A percentile compares a stretch with the other conserved stretches of the same genome.
These are phyloP conservation scores for Barnettozyma hawaiiensis DNA, from an alignment of 1,139 yeast genomes.

Conservation along the genomic window DNA sequence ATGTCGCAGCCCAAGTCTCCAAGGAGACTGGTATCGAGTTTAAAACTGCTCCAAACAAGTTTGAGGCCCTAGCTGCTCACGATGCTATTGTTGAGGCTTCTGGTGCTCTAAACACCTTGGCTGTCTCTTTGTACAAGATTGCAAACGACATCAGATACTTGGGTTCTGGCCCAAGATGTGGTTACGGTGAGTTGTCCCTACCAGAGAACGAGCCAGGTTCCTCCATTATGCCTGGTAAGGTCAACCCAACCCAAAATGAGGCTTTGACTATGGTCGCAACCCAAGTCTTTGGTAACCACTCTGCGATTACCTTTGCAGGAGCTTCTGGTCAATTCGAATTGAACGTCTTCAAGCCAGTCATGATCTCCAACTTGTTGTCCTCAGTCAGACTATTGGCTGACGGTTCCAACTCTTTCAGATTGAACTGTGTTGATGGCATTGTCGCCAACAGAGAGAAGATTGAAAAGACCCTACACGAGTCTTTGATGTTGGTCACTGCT, in stretches of 20 bases:
- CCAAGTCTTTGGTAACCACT: conserved; percentile 95
- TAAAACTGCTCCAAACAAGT: conserved; percentile 95
- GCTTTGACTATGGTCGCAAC: conserved; percentile 97
- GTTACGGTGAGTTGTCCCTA: conserved; percentile 89
- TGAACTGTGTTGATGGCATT: conserved; percentile 93
- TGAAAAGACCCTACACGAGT: conserved; percentile 81
- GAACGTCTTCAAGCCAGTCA: conserved; percentile 95
- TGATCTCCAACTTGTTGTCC: conserved; percentile 83
- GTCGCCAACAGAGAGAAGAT: conserved; percentile 84
- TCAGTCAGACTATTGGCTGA: conserved; percentile 87
- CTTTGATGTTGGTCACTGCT: conserved; percentile 97
- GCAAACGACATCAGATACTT: conserved; percentile 97
- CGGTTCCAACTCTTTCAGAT: conserved; percentile 83
- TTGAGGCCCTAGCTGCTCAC: conserved; percentile 98
- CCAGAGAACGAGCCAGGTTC: conserved; percentile 99
- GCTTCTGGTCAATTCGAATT: conserved; percentile 98
- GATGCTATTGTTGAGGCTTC: conserved; percentile 97
- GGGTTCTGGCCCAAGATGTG: conserved; percentile 99
- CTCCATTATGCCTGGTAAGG: conserved; percentile 99
- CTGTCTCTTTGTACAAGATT: conserved; percentile 87
- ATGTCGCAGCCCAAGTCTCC: conserved; percentile 65
- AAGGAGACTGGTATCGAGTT: conserved; percentile 83
- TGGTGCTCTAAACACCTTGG: conserved; percentile 94
- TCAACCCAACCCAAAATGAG: conserved; percentile 98
- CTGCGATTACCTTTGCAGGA: conserved; percentile 94